Conservation (phyloP, 73 alveolate genomes). For the Halteria grandinella region DNA sequence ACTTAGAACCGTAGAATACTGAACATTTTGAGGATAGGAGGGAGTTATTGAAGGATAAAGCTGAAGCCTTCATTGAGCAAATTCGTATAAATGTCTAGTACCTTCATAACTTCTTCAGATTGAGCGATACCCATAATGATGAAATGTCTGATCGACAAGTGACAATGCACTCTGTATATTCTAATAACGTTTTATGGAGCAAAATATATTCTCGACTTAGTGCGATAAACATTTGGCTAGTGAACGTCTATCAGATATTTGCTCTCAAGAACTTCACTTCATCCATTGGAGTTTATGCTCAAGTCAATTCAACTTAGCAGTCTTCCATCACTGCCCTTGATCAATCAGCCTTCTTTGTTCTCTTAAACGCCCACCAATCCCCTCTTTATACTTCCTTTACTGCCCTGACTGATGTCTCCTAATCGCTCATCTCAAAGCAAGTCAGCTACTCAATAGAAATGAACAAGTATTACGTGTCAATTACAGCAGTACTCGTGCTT, state of each 20-base stretch:
- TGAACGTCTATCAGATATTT: neutral
- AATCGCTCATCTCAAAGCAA: no score
- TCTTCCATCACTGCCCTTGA: no score
- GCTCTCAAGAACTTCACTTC: neutral
- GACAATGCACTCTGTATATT: neutral
- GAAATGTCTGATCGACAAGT: neutral
- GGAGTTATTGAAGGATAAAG: neutral
- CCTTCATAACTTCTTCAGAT: no score
- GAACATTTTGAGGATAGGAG: constrained; percentile 5
- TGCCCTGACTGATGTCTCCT: no score
- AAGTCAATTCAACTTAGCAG: no score
- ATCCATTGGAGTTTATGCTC: neutral
- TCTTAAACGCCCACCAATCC: no score
- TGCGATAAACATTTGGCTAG: constrained; percentile 31
- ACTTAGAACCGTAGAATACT: neutral
- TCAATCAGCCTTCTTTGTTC: no score
- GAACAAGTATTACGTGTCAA: no score
- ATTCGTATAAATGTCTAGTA: constrained; percentile 1
- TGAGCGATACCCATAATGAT: neutral
- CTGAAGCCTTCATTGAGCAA: constrained; percentile 9
- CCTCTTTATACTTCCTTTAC: no score
- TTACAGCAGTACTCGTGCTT: no score
- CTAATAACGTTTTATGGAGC: neutral
- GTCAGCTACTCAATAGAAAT: no score
- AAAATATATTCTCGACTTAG: neutral